phyloP scores from a whole-genome alignment of 1,284 basidiomycete species.

The Termitomyces sp. region DNA sequence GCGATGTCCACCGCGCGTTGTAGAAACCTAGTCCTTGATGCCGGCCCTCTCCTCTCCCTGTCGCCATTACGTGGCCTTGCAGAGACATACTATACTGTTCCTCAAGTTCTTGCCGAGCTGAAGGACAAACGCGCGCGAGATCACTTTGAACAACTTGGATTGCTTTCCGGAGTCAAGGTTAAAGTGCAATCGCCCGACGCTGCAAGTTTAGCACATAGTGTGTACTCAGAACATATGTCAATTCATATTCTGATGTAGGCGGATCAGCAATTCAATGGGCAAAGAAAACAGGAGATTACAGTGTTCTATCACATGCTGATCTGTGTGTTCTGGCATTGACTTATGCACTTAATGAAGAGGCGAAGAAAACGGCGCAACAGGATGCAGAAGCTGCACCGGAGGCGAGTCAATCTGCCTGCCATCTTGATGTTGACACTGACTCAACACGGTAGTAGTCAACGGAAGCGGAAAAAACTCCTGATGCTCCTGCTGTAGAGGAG shows the following conservation, averaged over 20 bases:
- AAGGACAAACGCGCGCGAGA: constrained; percentile 83
- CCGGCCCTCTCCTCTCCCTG: constrained; percentile 83
- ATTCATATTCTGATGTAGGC: constrained; percentile 5
- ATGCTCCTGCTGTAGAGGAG: constrained; percentile 19
- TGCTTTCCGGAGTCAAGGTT: constrained; percentile 73
- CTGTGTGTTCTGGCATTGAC: constrained; percentile 89
- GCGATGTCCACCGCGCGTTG: constrained; percentile 44
- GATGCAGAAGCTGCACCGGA: constrained; percentile 10
- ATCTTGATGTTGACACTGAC: constrained; percentile 9
- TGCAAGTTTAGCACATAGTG: constrained; percentile 74
- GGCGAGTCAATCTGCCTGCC: constrained; percentile 11
- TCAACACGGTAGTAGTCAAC: constrained; percentile 23
- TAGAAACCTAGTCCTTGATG: constrained; percentile 84
- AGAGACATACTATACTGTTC: constrained; percentile 78
- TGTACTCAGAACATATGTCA: constrained; percentile 20
- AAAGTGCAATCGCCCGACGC: constrained; percentile 71
- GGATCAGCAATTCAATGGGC: constrained; percentile 81
- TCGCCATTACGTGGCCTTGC: constrained; percentile 84
- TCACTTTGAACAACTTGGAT: constrained; percentile 73
- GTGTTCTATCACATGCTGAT: constrained; percentile 90
- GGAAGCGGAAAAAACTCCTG: constrained; percentile 9
- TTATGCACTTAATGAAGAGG: constrained; percentile 67
- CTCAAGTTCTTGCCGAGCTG: constrained; percentile 84
- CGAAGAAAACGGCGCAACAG: constrained; percentile 43
- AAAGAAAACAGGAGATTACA: constrained; percentile 95